These are phyloP conservation scores for Petunia hybrid DNA, from an alignment of 305 asterid genomes.

Conservation along the genomic window DNA sequence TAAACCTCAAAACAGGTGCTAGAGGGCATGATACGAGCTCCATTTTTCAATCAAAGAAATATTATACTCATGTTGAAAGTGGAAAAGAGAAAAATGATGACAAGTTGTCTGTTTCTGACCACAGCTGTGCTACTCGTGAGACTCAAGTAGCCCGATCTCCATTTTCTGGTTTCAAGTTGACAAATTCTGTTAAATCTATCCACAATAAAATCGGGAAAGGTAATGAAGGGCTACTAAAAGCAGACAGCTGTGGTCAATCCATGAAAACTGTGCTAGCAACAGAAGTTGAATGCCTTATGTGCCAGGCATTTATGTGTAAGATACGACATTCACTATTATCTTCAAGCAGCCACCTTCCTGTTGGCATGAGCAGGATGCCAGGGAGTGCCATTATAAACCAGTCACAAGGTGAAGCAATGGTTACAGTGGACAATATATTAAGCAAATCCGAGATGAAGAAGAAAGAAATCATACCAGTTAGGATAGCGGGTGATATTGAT, in stretches of 20 bases:
- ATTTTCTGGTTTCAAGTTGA: constrained; percentile 55
- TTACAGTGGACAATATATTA: constrained; percentile 64
- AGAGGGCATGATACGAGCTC: constrained; percentile 57
- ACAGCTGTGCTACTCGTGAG: constrained; percentile 55
- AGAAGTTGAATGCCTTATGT: constrained; percentile 84
- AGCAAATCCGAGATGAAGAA: constrained; percentile 76
- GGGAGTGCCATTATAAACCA: constrained; percentile 64
- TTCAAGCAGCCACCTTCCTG: constrained; percentile 55
- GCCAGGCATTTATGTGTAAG: constrained; percentile 97
- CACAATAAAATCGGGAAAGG: constrained; percentile 52
- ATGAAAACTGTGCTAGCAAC: constrained; percentile 82
- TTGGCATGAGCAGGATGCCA: constrained; percentile 67
- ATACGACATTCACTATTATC: constrained; percentile 78
- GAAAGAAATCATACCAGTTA: constrained; percentile 84
- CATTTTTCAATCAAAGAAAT: constrained; percentile 61
- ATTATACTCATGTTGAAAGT: constrained; percentile 76
- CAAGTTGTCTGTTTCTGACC: constrained; percentile 49
- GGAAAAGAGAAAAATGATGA: constrained; percentile 55
- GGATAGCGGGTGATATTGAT: constrained; percentile 98
- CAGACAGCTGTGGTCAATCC: constrained; percentile 64
- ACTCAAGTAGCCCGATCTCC: constrained; percentile 57
- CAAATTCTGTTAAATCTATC: constrained; percentile 55
- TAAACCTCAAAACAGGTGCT: constrained; percentile 55
- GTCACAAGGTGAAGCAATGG: constrained; percentile 70
- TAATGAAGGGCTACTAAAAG: constrained; percentile 57